Percentiles rank a stretch among this genome's conserved stretches.
phyloP scores from a whole-genome alignment of 352 stramenopile species.

The Labyrinthula sp. region DNA sequence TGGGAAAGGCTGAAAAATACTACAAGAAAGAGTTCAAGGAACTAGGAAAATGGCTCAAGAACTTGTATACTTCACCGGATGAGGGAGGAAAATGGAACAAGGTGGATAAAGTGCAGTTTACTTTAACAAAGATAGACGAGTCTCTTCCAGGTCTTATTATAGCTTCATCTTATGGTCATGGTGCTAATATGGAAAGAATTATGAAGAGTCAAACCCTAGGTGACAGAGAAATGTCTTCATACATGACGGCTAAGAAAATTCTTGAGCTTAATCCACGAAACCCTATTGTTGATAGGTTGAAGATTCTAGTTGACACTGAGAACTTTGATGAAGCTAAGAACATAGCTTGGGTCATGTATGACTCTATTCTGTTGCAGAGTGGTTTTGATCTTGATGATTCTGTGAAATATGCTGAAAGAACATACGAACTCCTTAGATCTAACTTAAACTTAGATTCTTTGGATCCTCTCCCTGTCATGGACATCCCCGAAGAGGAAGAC shows the following conservation, averaged over 20 bases:
- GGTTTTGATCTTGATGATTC: slow-evolving; percentile 82
- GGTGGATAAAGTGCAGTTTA: slow-evolving; percentile 71
- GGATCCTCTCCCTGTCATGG: slow-evolving; percentile 76
- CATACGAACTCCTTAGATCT: slow-evolving; percentile 74
- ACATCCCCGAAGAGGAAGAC: slow-evolving; percentile 50
- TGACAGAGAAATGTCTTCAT: slow-evolving; percentile 33
- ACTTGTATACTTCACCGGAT: no score
- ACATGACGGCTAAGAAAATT: slow-evolving; percentile 59
- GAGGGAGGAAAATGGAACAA: slow-evolving; percentile 74
- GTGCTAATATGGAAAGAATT: slow-evolving; percentile 97
- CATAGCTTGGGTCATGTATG: slow-evolving; percentile 83
- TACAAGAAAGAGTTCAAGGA: slow-evolving; percentile 87
- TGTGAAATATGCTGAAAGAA: slow-evolving; percentile 67
- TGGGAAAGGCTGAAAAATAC: slow-evolving; percentile 72
- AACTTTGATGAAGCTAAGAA: slow-evolving; percentile 54
- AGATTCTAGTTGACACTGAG: slow-evolving; percentile 42
- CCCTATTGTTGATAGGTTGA: slow-evolving; percentile 88
- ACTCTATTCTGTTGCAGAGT: slow-evolving; percentile 86
- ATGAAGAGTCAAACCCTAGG: slow-evolving; percentile 91
- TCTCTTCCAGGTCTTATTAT: slow-evolving; percentile 89
- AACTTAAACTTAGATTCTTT: slow-evolving; percentile 67
- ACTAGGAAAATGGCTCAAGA: slow-evolving; percentile 83
- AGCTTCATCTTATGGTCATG: slow-evolving; percentile 84
- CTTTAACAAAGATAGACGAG: no score
- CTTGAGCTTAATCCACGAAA: slow-evolving; percentile 97